Evolutionary conservation across 257 asterid genomes (phyloP).

Genomic region (Jacaranda mimosifolia): DNA sequence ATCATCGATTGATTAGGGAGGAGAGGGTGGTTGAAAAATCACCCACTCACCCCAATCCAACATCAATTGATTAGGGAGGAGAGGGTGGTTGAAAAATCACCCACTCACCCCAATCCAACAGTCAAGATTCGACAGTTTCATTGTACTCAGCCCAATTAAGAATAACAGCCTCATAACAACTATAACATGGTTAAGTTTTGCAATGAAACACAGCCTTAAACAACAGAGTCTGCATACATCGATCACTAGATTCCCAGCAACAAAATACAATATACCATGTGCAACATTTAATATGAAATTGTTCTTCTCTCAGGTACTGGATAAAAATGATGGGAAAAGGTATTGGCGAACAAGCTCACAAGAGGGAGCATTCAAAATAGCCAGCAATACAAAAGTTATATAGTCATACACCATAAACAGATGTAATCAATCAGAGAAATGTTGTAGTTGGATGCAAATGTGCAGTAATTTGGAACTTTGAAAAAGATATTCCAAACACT

Average conservation of each 20-base stretch:
- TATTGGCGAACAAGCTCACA: neutral
- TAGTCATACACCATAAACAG: neutral
- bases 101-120: too few species aligned
- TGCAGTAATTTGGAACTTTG: too few species aligned
- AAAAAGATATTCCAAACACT: neutral
- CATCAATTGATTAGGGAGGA: too few species aligned
- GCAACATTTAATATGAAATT: neutral
- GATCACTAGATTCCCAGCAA: neutral
- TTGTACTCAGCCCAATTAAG: too few species aligned
- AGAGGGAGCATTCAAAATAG: neutral
- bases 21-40: too few species aligned
- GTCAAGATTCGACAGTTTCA: too few species aligned
- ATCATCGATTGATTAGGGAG: too few species aligned
- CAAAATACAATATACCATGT: neutral
- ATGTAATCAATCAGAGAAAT: neutral
- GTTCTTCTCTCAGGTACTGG: neutral
- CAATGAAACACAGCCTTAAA: neutral
- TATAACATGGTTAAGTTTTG: neutral
- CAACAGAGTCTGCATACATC: neutral
- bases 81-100: too few species aligned
- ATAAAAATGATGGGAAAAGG: neutral
- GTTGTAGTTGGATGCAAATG: neutral
- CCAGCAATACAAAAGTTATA: neutral
- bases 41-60: too few species aligned
- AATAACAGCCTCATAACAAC: too few species aligned